Conservation (phyloP, 2,329 filamentous ascomycete species). For the Pseudopyrenochaeta lycopersici region DNA sequence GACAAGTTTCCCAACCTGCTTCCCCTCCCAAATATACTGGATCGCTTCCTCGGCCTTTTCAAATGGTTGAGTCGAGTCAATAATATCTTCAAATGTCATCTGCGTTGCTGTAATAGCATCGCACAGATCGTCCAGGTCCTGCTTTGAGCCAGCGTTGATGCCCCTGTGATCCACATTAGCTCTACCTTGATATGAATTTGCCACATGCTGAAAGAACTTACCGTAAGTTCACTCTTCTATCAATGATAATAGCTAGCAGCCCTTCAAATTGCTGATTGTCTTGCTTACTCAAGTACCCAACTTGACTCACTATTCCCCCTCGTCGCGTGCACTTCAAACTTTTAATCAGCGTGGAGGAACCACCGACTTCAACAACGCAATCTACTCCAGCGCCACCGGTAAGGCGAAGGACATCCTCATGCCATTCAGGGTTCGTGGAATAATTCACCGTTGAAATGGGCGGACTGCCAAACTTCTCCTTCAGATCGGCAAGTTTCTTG, state of each 20-base stretch:
- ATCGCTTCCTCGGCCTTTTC: constrained; percentile 44
- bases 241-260: constrained; percentile 4
- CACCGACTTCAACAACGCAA: constrained; percentile 53
- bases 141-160: not conserved
- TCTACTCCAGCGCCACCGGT: constrained; percentile 51
- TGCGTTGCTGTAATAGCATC: constrained; percentile 27
- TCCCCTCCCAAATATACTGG: constrained; percentile 45
- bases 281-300: constrained; percentile 19
- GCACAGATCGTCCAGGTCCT: not conserved
- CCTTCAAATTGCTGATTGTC: constrained; percentile 5
- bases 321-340: constrained; percentile 7
- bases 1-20: constrained; percentile 39
- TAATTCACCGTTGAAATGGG: constrained; percentile 62
- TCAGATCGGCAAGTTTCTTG: not conserved
- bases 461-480: not conserved
- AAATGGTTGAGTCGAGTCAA: constrained; percentile 45
- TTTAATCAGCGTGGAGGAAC: constrained; percentile 10
- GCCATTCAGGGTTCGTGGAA: constrained; percentile 63
- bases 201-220: constrained; percentile 20
- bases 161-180: not conserved
- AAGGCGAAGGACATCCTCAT: constrained; percentile 59
- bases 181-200: not conserved
- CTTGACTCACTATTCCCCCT: constrained; percentile 17
- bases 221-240: constrained; percentile 13
- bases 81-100: constrained; percentile 33